A percentile compares a stretch with the other conserved stretches of the same genome.
phyloP scores from a whole-genome alignment of 768 basidiomycete species.

The Suillus subluteus region DNA sequence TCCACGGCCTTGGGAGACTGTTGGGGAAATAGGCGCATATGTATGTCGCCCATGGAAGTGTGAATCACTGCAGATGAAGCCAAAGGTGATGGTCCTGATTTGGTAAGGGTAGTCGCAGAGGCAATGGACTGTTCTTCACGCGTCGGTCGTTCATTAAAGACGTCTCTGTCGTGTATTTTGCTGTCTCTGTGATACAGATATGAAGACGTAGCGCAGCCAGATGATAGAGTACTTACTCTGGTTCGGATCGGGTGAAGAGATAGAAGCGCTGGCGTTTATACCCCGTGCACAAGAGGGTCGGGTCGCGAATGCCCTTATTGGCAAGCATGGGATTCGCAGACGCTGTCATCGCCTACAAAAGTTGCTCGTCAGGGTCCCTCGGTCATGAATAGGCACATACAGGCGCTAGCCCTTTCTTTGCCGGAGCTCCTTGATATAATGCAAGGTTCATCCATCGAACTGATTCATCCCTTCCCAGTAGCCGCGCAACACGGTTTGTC shows the following conservation, averaged over 20 bases:
- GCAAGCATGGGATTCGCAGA: slow-evolving; percentile 95
- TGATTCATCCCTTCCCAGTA: slow-evolving; percentile 93
- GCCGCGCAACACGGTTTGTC: slow-evolving; percentile 86
- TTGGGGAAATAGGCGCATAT: slow-evolving; percentile 85
- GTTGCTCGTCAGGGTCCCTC: slow-evolving; percentile 11
- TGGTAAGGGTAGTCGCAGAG: slow-evolving; percentile 51
- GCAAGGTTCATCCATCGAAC: slow-evolving; percentile 87
- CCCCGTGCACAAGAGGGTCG: slow-evolving; percentile 90
- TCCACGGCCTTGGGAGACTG: slow-evolving; percentile 95
- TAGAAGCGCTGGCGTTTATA: slow-evolving; percentile 94
- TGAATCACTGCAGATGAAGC: slow-evolving; percentile 89
- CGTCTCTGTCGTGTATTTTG: slow-evolving; percentile 88
- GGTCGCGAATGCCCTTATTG: slow-evolving; percentile 82
- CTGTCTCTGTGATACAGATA: slow-evolving; percentile 58
- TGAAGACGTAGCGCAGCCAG: slow-evolving; percentile 4
- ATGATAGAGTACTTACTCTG: slow-evolving; percentile 66
- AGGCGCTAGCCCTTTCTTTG: slow-evolving; percentile 80
- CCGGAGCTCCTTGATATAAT: slow-evolving; percentile 92
- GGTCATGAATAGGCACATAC: slow-evolving; percentile 43
- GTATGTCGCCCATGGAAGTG: slow-evolving; percentile 94
- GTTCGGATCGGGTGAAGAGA: slow-evolving; percentile 88
- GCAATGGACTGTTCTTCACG: slow-evolving; percentile 94
- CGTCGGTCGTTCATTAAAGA: slow-evolving; percentile 98
- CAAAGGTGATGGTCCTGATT: slow-evolving; percentile 65
- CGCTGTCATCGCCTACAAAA: slow-evolving; percentile 82